These are phyloP conservation scores for Coemansia sp. DNA, from an alignment of 192 early-diverging fungal genomes.

Conservation along the genomic window DNA sequence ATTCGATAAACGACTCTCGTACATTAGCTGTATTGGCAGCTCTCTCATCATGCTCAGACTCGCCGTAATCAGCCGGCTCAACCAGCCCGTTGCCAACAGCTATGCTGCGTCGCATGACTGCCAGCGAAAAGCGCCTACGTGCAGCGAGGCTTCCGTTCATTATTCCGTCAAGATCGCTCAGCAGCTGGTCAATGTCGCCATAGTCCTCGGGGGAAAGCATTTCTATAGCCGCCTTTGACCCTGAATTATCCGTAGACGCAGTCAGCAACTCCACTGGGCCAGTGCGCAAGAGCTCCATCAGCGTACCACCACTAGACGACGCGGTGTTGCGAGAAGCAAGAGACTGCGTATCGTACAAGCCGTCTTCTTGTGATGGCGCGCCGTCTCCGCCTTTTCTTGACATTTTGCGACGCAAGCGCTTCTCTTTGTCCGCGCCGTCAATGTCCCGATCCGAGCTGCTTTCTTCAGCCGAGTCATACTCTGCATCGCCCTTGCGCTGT, in stretches of 20 bases:
- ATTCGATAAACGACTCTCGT: conserved; percentile 20
- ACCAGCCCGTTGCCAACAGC: conserved; percentile 39
- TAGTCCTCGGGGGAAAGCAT: conserved; percentile 46
- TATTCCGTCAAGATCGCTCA: conserved; percentile 46
- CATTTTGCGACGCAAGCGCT: background rate
- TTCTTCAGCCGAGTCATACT: background rate
- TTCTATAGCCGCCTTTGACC: conserved; percentile 43
- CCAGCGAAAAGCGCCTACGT: conserved; percentile 47
- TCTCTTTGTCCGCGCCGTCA: background rate
- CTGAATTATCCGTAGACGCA: conserved; percentile 46
- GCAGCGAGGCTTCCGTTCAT: conserved; percentile 46
- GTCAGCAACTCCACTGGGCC: conserved; percentile 43
- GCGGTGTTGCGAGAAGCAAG: conserved; percentile 22
- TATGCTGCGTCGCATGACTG: conserved; percentile 44
- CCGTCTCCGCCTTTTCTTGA: conserved; percentile 2
- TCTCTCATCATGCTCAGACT: background rate
- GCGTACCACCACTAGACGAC: conserved; percentile 38
- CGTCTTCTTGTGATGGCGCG: background rate
- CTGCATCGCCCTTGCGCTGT: background rate
- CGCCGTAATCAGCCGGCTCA: conserved; percentile 35
- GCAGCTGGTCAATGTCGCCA: conserved; percentile 43
- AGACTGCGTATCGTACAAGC: conserved; percentile 18
- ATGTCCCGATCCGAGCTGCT: conserved; percentile 4
- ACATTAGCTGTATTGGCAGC: background rate
- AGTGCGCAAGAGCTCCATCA: conserved; percentile 36